phyloP scores from a whole-genome alignment of 495 filamentous ascomycete genomes.

The Hyaloscypha finlandica region DNA sequence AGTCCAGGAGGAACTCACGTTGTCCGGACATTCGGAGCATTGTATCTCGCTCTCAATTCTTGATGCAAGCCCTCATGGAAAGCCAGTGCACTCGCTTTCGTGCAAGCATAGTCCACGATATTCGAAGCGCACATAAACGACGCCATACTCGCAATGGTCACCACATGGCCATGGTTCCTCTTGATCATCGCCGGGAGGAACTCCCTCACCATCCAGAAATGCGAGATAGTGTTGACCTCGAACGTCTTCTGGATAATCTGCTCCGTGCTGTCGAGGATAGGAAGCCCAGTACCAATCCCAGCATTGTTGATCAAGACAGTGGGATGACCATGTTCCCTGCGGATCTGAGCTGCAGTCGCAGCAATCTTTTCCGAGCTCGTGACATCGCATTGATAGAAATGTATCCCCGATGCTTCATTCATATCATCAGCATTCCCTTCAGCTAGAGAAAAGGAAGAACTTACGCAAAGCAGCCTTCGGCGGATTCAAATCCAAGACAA shows the following conservation, averaged over 20 bases:
- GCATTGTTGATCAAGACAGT: slow-evolving; percentile 79
- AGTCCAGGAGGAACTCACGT: slow-evolving; percentile 64
- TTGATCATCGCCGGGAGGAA: slow-evolving; percentile 69
- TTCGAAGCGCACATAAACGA: slow-evolving; percentile 56
- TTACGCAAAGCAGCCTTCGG: slow-evolving; percentile 42
- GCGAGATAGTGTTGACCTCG: slow-evolving; percentile 69
- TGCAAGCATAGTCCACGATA: slow-evolving; percentile 67
- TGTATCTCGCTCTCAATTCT: slow-evolving; percentile 61
- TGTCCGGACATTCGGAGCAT: slow-evolving; percentile 64
- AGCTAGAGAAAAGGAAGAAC: slow-evolving; percentile 47
- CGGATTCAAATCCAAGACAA: slow-evolving; percentile 65
- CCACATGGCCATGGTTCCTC: slow-evolving; percentile 68
- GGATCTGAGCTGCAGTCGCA: slow-evolving; percentile 49
- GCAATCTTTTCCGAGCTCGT: slow-evolving; percentile 52
- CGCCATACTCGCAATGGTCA: slow-evolving; percentile 65
- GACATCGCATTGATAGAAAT: slow-evolving; percentile 64
- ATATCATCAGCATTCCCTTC: background rate
- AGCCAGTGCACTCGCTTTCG: slow-evolving; percentile 64
- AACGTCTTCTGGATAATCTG: slow-evolving; percentile 60
- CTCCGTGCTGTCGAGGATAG: slow-evolving; percentile 58
- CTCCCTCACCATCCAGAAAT: slow-evolving; percentile 62
- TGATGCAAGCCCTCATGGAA: slow-evolving; percentile 71
- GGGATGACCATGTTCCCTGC: slow-evolving; percentile 58
- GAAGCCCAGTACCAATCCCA: slow-evolving; percentile 59
- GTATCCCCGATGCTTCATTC: slow-evolving; percentile 42